A percentile compares a stretch with the other conserved stretches of the same genome.
Evolutionary conservation across 345 rosid species (phyloP).

Genomic region (Mallotus nudiflorus): DNA sequence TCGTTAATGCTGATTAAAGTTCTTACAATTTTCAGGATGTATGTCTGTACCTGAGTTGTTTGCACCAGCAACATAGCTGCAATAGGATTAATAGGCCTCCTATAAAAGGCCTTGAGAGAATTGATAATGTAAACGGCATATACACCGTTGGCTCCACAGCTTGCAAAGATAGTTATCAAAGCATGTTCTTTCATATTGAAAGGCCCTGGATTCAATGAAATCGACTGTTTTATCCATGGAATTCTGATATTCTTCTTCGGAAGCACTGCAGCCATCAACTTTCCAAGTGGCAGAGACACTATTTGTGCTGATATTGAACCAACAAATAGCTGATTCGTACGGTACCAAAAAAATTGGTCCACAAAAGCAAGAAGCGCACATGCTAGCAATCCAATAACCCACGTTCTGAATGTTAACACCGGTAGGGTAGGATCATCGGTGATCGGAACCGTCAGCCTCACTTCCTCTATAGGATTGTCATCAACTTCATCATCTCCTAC

Average conservation of each 20-base stretch:
- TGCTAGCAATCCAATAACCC: constrained; percentile 38
- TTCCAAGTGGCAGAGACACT: constrained; percentile 41
- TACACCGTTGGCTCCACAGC: constrained; percentile 32
- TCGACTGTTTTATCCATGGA: constrained; percentile 42
- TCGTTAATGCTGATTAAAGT: no score
- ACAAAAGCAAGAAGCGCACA: constrained; percentile 37
- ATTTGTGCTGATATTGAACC: constrained; percentile 43
- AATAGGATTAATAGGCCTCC: constrained; percentile 16
- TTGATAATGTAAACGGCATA: constrained; percentile 30
- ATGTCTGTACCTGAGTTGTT: constrained; percentile 65
- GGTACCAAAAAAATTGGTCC: constrained; percentile 42
- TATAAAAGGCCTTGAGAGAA: constrained; percentile 42
- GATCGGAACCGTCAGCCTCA: constrained; percentile 41
- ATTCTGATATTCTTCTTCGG: constrained; percentile 19
- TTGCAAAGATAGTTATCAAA: constrained; percentile 42
- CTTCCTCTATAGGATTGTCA: constrained; percentile 40
- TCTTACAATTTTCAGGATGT: not conserved
- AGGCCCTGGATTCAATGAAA: constrained; percentile 57
- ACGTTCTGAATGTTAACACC: constrained; percentile 44
- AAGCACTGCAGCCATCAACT: constrained; percentile 42
- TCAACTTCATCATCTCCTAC: constrained; percentile 16
- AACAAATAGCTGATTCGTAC: constrained; percentile 29
- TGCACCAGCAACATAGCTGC: constrained; percentile 54
- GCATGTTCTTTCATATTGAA: constrained; percentile 52
- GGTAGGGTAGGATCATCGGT: constrained; percentile 38